Base-by-base conservation (phyloP, 768 basidiomycete species). In the Leucosporidium creatinivorum region DNA sequence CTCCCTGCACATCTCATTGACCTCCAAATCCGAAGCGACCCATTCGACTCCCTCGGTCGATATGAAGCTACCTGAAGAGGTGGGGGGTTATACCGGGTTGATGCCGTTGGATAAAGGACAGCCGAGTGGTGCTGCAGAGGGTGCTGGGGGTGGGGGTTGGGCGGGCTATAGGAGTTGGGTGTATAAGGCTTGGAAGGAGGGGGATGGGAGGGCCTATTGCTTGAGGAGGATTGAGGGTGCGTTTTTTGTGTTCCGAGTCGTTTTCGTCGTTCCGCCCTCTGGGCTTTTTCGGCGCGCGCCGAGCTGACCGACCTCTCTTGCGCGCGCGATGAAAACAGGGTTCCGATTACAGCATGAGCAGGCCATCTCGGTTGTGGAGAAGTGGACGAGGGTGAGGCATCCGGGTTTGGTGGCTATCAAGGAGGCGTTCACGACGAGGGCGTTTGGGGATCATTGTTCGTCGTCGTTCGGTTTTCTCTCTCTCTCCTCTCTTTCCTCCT, bases 381-480 rank as follows among this genome's bases (percentile, higher is more conserved):
- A 85, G 21, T 99, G 96, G 96, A 85, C 86, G 1, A 82, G 84
- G 54, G 81, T 98, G 64, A 83, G 81, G 23, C 94, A 98, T 79
- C 93, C 96, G 1, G 87, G 84, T 69, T 87, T 99, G 67, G 85
- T 94, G 21, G 78, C 84, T 13, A 80, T 98, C 26, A 83, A 85
- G 58, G 96, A 98, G 77, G 96, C 94, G 0, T 97, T 99, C 80
- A 98, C 96, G 0, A 94, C 94, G 0, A 84, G 87, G 33, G 85
- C 89, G 0, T 99, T 99, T 78, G 85, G 86, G 63, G 96, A 98
- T 77, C 87, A 87, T 73, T 98, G 93, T 94, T 75, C 60, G 87
- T 81, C 60, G 87, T 81, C 10, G 8, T 28, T 44, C 39, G 8
- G 3, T 44, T 13, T 17, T 44, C 15, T 17, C 15, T 44, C 39